Conservation (phyloP, 495 filamentous ascomycete species). For the Penicillium angulare region DNA sequence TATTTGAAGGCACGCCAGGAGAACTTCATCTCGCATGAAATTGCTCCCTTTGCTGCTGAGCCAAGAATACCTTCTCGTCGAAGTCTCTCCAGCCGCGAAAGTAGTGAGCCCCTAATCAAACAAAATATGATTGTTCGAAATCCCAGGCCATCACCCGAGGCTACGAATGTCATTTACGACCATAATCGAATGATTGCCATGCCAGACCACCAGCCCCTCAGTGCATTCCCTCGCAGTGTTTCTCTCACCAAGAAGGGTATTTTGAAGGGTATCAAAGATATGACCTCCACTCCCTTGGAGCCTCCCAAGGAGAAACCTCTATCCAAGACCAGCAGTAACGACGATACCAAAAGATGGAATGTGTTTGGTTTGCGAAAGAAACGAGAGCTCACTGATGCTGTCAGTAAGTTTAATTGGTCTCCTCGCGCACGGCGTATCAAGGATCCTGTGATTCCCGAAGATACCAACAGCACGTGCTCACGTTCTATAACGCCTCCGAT, state of each 20-base stretch:
- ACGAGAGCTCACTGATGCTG: conserved; percentile 11
- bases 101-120: conserved; percentile 5
- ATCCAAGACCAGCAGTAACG: background rate
- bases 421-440: conserved; percentile 8
- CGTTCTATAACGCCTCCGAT: conserved; percentile 17
- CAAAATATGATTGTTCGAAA: no score
- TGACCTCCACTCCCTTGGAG: background rate
- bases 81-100: conserved; percentile 1
- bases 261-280: background rate
- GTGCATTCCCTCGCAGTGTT: conserved; percentile 5
- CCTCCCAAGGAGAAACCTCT: background rate
- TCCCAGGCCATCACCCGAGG: background rate
- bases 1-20: conserved; percentile 2
- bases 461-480: conserved; percentile 5
- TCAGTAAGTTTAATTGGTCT: conserved; percentile 16
- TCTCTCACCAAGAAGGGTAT: conserved; percentile 12
- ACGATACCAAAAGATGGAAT: conserved; percentile 18
- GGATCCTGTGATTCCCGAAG: background rate
- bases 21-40: background rate
- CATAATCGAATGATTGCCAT: background rate
- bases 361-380: conserved; percentile 26
- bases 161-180: background rate
- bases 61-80: background rate
- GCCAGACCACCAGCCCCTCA: background rate
- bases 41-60: background rate